Evolutionary conservation across 2,329 filamentous ascomycete species (phyloP), one percentile per base, ranked within the genome.

Genomic region (Epichloe gansuensis): DNA sequence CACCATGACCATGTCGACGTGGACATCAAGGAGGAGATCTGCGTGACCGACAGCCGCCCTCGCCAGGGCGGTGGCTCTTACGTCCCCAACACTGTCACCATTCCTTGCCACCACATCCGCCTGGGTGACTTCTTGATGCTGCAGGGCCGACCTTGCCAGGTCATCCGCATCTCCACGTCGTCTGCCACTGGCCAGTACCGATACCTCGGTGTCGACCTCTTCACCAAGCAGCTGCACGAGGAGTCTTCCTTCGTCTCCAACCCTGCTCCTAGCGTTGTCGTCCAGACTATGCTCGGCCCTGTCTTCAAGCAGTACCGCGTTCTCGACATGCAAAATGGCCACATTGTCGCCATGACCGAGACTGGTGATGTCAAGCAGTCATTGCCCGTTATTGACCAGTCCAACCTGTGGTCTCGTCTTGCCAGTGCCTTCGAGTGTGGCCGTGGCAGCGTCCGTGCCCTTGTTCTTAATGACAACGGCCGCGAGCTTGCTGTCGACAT

Each of bases 281-380:
- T 98, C 66, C 93, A 98, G 86, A 97, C 91, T 77, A 97, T 98
- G 90, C 87, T 95, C 62, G 93, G 91, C 65, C 93, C 93, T 59
- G 84, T 97, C 77, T 96, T 97, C 89, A 97, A 97, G 89, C 93
- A 97, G 82, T 98, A 98, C 86, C 91, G 93, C 68, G 91, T 98
- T 69, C 86, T 98, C 58, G 93, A 98, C 78, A 86, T 98, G 62
- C 85, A 90, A 72, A 88, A 95, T 61, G 91, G 81, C 63, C 64
- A 84, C 65, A 74, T 98, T 67, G 89, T 94, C 61, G 91, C 91
- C 78, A 97, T 98, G 91, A 98, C 93, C 69, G 93, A 98, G 86
- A 88, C 85, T 60, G 91, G 93, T 65, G 91, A 98, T 70, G 90
- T 98, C 80, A 97, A 97, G 87, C 91, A 95, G 76, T 83, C 81